Percentiles rank a stretch among this genome's conserved stretches.
These are phyloP conservation scores for Blumeriella jaapii DNA, from an alignment of 2,329 filamentous ascomycete genomes.

Conservation along the genomic window DNA sequence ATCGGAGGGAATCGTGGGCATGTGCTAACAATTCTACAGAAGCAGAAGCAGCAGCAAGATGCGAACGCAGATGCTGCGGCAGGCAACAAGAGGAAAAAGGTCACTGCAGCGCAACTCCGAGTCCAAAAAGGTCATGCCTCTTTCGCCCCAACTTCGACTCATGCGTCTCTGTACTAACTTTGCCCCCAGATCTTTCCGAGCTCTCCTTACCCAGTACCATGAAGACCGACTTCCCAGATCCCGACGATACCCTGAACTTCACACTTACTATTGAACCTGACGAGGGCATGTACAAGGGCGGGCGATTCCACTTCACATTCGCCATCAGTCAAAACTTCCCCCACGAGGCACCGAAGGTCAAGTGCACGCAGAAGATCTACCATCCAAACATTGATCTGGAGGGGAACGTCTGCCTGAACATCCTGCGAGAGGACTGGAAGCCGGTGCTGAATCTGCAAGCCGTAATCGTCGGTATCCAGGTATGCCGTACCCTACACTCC, in stretches of 20 bases:
- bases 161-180: constrained; percentile 2
- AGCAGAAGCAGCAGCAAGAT: constrained; percentile 94
- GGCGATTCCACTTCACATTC: constrained; percentile 82
- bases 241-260: constrained; percentile 80
- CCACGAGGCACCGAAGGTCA: constrained; percentile 94
- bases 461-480: constrained; percentile 87
- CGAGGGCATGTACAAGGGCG: constrained; percentile 80
- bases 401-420: constrained; percentile 96
- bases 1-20: too few species aligned
- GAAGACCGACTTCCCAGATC: constrained; percentile 70
- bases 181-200: constrained; percentile 59
- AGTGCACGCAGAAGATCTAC: constrained; percentile 96
- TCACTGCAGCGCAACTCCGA: constrained; percentile 87
- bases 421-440: constrained; percentile 97
- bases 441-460: constrained; percentile 94
- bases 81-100: constrained; percentile 91
- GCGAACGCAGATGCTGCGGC: constrained; percentile 65
- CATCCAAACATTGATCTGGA: constrained; percentile 98
- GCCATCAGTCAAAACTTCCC: constrained; percentile 91
- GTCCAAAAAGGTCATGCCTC: constrained; percentile 74
- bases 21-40: constrained; percentile 38
- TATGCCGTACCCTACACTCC: constrained; percentile 31
- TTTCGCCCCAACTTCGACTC: not conserved
- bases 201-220: constrained; percentile 69
- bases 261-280: constrained; percentile 72